A percentile compares a stretch with the other conserved stretches of the same genome.
Conservation (phyloP, 345 rosid species). For the Acer campestre region DNA sequence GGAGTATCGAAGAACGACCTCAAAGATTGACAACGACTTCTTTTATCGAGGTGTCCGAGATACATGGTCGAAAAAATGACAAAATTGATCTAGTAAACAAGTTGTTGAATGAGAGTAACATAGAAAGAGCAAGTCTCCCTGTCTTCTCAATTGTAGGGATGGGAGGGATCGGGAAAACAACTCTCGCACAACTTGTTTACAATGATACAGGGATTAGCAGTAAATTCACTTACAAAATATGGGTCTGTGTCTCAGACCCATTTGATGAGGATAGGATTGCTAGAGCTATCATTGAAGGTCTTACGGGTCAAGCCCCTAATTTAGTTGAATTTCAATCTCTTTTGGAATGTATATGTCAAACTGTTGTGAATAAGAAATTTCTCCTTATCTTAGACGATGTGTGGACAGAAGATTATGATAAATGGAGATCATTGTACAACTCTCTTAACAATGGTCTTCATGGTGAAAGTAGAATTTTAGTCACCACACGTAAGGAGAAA, state of each 20-base stretch:
- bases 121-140: not conserved
- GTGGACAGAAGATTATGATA: no score
- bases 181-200: no score
- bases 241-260: not conserved
- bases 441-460: no score
- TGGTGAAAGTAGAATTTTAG: not conserved
- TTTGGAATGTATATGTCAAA: not conserved
- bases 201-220: not conserved
- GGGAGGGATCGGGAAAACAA: no score
- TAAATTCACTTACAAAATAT: not conserved
- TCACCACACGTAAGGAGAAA: constrained; percentile 14
- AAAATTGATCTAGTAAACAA: not conserved
- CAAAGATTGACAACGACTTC: not conserved
- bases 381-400: constrained; percentile 17
- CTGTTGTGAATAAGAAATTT: not conserved
- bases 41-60: not conserved
- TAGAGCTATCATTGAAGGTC: not conserved
- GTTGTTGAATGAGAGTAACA: not conserved
- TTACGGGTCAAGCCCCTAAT: no score
- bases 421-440: no score
- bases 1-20: not conserved
- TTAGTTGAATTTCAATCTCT: not conserved
- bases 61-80: not conserved
- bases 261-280: constrained; percentile 4
- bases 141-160: no score